Evolutionary conservation across 1,284 basidiomycete genomes (phyloP), one percentile per base, ranked within the genome.

Genomic region (Leccinum fuscescens): DNA sequence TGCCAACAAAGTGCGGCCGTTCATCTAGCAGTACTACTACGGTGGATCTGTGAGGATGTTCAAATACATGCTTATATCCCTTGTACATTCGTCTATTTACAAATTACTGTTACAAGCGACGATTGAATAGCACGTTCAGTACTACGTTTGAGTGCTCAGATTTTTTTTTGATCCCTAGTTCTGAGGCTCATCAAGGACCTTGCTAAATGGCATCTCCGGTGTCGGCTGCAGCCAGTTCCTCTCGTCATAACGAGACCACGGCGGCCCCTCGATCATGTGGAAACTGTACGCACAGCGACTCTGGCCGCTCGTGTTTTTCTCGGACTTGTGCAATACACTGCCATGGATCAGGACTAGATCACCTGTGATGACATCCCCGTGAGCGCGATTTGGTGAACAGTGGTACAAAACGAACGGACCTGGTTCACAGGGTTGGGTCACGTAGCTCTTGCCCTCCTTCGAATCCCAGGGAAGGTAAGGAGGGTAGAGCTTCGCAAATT

Each of bases 261-360:
- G 84, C 7, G 84, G 76, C 1, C 85, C 84, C 57, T 93, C 91
- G 51, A 93, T 86, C 89, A 92, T 95, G 70, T 97, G 95, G 76
- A 97, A 97, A 1, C 94, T 96, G 72, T 96, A 97, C 39, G 94
- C 94, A 68, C 92, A 93, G 17, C 95, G 84, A 2, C 92, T 94
- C 69, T 80, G 80, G 59, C 73, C 78, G 71, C 81, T 89, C 14
- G 79, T 88, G 69, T 93, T 97, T 54, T 85, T 83, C 71, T 93
- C 91, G 0, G 92, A 94, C 74, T 91, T 93, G 78, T 98, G 95
- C 65, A 96, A 77, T 1, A 95, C 92, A 52, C 83, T 86, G 0
- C 95, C 95, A 68, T 97, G 94, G 49, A 97, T 97, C 24, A 97
- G 75, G 0, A 97, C 93, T 6, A 96, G 78, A 66, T 93, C 90